Conservation (phyloP, 805 yeast genomes). For the Komagataella ulmi region DNA sequence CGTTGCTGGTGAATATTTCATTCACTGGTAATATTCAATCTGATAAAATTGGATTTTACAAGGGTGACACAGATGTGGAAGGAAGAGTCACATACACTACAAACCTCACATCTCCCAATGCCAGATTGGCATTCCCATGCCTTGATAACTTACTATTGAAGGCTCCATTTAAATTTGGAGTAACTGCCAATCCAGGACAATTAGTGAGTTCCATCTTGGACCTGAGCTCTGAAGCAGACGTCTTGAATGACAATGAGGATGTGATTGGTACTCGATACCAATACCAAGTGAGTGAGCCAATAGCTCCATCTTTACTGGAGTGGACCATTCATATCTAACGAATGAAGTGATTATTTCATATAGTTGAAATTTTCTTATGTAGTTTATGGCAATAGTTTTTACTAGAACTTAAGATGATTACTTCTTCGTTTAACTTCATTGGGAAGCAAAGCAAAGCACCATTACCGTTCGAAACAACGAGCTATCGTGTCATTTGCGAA, state of each 20-base stretch:
- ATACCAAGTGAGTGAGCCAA: not conserved
- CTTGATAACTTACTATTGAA: slow-evolving; percentile 16
- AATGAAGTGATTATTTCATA: not conserved
- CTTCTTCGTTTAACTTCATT: not conserved
- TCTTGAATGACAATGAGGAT: not conserved
- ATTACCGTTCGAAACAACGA: not conserved
- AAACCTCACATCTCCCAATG: slow-evolving; percentile 47
- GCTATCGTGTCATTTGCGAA: not conserved
- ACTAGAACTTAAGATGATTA: not conserved
- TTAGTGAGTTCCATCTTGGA: not conserved
- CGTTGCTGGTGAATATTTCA: slow-evolving; percentile 14
- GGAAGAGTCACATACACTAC: slow-evolving; percentile 32
- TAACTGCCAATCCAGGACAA: not conserved
- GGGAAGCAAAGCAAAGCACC: not conserved
- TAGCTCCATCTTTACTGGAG: not conserved
- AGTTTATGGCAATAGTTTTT: not conserved
- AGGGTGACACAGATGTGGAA: slow-evolving; percentile 23
- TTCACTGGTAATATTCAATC: slow-evolving; percentile 33
- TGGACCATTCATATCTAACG: not conserved
- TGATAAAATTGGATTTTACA: slow-evolving; percentile 45
- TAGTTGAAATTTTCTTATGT: not conserved
- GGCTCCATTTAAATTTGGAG: not conserved
- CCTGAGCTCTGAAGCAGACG: not conserved
- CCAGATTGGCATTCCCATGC: slow-evolving; percentile 45
- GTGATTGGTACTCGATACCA: not conserved